Evolutionary conservation across 2,329 filamentous ascomycete species (phyloP), one percentile per base, ranked within the genome.

Genomic region (Fusarium nurragi): DNA sequence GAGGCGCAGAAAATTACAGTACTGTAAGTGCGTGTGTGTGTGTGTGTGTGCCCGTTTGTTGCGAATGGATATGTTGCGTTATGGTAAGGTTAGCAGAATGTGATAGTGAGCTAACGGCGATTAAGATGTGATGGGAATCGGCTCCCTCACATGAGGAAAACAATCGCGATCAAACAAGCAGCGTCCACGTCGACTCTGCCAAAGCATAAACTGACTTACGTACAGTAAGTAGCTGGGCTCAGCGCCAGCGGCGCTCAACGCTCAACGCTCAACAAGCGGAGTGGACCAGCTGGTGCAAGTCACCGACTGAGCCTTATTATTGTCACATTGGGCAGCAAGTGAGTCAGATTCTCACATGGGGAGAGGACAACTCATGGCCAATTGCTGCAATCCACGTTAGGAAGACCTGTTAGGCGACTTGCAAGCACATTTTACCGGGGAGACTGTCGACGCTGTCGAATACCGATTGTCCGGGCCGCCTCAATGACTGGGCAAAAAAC

Each of bases 261-360:
- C 49, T 48, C 55, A 39, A 48, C 48, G 48, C 22, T 55, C 41
- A 43, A 50, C 38, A 54, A 54, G 54, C 54, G 49, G 58, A 64
- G 52, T 48, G 47, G 46, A 51, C 44, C 39, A 38, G 59, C 23
- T 34, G 40, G 45, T 43, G 39, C 38, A 37, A 40, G 34, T 48
- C 41, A 38, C 18, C 25, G 46, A 18, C 57, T 48, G 32, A 41
- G 60, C 55, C 41, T 48, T 38, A 19, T 48, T 38, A 19, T 38
- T 62, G 64, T 58, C 51, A 67, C 56, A 55, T 73, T 70, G 71
- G 71, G 71, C 70, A 73, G 57, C 70, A 72, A 70, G 36, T 61
- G 46, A 56, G 64, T 56, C 64, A 51, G 58, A 43, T 53, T 48
- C 46, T 39, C 18, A 37, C 6, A 30, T 41, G 39, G 38, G 30